Conservation (phyloP, 2,329 filamentous ascomycete species). For the Scortechinia acanthostroma region DNA sequence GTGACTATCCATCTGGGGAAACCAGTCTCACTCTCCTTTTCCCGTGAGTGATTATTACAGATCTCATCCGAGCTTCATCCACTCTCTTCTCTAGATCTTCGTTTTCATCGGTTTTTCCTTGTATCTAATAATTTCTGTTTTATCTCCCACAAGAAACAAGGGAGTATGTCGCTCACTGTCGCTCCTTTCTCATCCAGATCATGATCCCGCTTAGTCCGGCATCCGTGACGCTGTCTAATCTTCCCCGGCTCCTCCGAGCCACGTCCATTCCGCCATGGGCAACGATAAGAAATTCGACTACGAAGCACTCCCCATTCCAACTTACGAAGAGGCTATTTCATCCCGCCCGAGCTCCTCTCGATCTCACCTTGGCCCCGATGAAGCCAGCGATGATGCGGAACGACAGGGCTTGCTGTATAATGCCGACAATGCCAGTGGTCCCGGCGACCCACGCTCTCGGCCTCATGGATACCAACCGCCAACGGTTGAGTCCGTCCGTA, state of each 20-base stretch:
- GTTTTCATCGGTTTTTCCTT: no score
- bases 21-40: no score
- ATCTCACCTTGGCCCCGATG: slow-evolving; percentile 35
- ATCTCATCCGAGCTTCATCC: no score
- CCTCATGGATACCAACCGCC: slow-evolving; percentile 41
- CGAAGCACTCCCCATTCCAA: slow-evolving; percentile 49
- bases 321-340: slow-evolving; percentile 58
- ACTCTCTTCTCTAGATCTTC: no score
- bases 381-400: slow-evolving; percentile 51
- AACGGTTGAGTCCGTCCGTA: slow-evolving; percentile 51
- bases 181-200: slow-evolving; percentile 21
- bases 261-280: slow-evolving; percentile 24
- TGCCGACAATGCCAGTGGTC: slow-evolving; percentile 13
- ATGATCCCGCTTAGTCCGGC: slow-evolving; percentile 22
- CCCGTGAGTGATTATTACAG: no score
- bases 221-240: slow-evolving; percentile 14
- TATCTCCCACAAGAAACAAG: no score
- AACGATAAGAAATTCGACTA: slow-evolving; percentile 13
- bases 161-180: no score
- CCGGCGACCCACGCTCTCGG: slow-evolving; percentile 10
- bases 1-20: no score
- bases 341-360: slow-evolving; percentile 41
- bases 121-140: no score
- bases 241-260: slow-evolving; percentile 18
- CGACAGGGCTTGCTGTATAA: slow-evolving; percentile 46